phyloP scores from a whole-genome alignment of 2,329 filamentous ascomycete species.

The Xylariaceae sp. region DNA sequence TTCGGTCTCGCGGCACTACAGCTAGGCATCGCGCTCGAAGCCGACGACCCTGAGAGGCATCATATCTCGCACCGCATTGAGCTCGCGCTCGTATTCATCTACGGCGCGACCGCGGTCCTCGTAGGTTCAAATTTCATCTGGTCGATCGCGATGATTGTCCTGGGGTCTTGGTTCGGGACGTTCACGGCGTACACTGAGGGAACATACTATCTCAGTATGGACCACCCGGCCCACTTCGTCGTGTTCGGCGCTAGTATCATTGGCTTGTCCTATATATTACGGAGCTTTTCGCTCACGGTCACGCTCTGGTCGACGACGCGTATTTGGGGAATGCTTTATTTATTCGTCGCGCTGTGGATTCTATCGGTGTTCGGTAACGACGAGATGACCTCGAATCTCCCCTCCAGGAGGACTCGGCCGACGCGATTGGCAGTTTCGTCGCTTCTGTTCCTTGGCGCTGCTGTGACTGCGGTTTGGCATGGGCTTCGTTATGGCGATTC shows the following conservation, averaged over 20 bases:
- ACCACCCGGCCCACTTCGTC: conserved; percentile 5
- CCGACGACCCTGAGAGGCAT: neutral
- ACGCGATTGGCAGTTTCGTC: conserved; percentile 4
- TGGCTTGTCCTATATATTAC: conserved; percentile 9
- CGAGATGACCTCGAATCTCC: neutral
- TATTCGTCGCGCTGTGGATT: conserved; percentile 13
- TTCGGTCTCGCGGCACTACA: conserved; percentile 13
- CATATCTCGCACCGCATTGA: conserved; percentile 1
- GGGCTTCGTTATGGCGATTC: conserved; percentile 11
- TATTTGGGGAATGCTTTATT: conserved; percentile 15
- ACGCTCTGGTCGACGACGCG: conserved; percentile 11
- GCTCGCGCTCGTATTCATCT: conserved; percentile 10
- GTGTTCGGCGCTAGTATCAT: conserved; percentile 9
- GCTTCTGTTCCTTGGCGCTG: conserved; percentile 8
- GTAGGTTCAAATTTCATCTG: conserved; percentile 17
- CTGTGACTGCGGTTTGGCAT: conserved; percentile 5
- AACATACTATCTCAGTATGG: conserved; percentile 3
- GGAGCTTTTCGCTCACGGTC: neutral
- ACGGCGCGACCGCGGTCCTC: conserved; percentile 6
- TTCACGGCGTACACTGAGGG: neutral
- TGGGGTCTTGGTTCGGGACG: conserved; percentile 8
- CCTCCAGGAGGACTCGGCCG: neutral
- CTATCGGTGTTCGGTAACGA: conserved; percentile 7
- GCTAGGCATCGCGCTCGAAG: conserved; percentile 1
- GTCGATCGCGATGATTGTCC: conserved; percentile 11